Evolutionary conservation across 345 rosid species (phyloP).

Genomic region (Abelmoschus esculentus): DNA sequence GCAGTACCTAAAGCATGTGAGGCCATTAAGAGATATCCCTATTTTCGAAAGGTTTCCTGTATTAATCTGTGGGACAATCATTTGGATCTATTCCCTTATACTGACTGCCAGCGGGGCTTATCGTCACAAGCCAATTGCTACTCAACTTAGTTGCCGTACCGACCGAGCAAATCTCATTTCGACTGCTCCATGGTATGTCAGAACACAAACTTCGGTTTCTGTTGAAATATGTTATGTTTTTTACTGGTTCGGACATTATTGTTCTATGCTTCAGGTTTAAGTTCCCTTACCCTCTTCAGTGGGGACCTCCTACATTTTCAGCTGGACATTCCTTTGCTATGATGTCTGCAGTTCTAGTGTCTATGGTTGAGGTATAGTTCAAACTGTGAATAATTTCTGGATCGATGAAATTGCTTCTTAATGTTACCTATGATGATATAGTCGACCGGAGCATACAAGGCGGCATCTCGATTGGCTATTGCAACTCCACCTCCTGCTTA

Average conservation of each 20-base stretch:
- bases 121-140: conserved; percentile 38
- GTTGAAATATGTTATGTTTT: background rate
- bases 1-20: conserved; percentile 84
- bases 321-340: conserved; percentile 93
- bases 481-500: conserved; percentile 99
- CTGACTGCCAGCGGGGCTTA: conserved; percentile 91
- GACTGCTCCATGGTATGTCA: conserved; percentile 84
- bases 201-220: background rate
- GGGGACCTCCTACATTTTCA: conserved; percentile 98
- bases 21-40: conserved; percentile 43
- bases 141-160: conserved; percentile 80
- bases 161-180: conserved; percentile 72
- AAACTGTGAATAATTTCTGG: background rate
- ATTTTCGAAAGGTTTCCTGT: conserved; percentile 77
- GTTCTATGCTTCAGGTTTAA: conserved; percentile 50
- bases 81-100: conserved; percentile 84
- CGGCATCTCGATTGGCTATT: conserved; percentile 90
- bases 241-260: conserved; percentile 6
- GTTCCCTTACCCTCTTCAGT: conserved; percentile 94
- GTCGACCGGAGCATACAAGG: conserved; percentile 96
- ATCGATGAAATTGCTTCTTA: background rate
- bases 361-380: conserved; percentile 74
- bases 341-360: conserved; percentile 90
- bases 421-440: conserved; percentile 22
- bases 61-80: conserved; percentile 53